Base-by-base conservation (phyloP, 495 filamentous ascomycete species). In the Neurospora sp. region DNA sequence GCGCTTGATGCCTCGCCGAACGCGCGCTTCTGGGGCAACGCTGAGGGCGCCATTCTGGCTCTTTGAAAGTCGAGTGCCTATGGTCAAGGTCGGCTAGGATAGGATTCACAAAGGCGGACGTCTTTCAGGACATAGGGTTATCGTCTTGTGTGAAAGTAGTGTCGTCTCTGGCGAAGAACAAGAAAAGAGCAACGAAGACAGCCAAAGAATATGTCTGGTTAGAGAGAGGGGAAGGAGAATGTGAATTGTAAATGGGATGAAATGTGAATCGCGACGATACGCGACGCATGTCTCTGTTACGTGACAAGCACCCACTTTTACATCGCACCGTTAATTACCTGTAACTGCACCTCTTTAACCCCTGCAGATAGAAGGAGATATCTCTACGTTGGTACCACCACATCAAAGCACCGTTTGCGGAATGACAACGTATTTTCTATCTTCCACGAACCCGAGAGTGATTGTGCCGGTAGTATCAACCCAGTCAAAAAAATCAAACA, bases 11-110 rank as follows among this genome's bases (percentile, higher is more conserved):
- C 81, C 72, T 88, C 85, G 72, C 83, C 84, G 18, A 87, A 81
- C 70, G 83, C 81, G 59, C 87, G 83, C 79, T 89, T 88, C 79
- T 89, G 82, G 27, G 87, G 86, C n/a, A 88, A 75, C 70, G 82
- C 77, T 1, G 78, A 79, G 73, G 80, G 78, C 41, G 83, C 79
- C 84, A 86, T 85, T 74, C 66, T 76, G 75, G 37, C 37, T 66
- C 27, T 66, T 35, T 18, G 27, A 16, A 66, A 66, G 54, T 62
- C 23, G 54, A 31, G 12, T 66, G 27, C 7, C 27, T 66, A 14
- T 66, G 54, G 54, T 35, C 3, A 5, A 66, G 54, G 54, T 9
- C 54, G 54, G 27, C 23, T 37, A 9, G 12, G 54, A 3, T 62
- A 16, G 23, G 12, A 62, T 62, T 7, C 54, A 62, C 23, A 62